These are phyloP conservation scores for Cladosporium velox DNA, from an alignment of 2,329 filamentous ascomycete genomes.

Conservation along the genomic window DNA sequence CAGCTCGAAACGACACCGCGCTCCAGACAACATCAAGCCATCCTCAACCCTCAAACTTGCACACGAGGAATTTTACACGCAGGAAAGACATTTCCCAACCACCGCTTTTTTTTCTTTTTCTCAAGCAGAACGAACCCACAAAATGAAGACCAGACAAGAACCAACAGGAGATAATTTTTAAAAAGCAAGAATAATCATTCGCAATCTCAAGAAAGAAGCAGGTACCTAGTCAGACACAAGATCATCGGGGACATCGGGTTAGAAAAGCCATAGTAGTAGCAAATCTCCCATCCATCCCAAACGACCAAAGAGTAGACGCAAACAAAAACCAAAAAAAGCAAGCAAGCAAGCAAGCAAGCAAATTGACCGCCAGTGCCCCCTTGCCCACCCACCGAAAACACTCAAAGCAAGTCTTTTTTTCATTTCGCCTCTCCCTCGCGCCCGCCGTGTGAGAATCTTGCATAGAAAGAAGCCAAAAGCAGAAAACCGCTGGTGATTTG, in stretches of 20 bases:
- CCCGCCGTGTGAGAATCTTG: conserved; percentile 20
- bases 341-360: background rate
- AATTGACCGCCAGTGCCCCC: conserved; percentile 6
- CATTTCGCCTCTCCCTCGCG: conserved; percentile 11
- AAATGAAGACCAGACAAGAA: background rate
- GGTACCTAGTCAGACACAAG: conserved; percentile 6
- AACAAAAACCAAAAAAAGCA: background rate
- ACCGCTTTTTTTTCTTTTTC: background rate
- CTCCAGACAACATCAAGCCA: background rate
- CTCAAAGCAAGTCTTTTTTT: conserved; percentile 4
- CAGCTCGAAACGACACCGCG: background rate
- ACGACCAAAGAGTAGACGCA: background rate
- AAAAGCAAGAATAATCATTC: conserved; percentile 9
- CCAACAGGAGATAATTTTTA: background rate
- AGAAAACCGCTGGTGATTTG: conserved; percentile 16
- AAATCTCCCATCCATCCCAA: background rate
- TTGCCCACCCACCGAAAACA: background rate
- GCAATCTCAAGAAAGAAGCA: background rate
- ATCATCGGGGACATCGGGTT: background rate
- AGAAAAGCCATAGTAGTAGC: background rate
- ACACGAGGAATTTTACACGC: background rate
- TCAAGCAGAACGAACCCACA: background rate
- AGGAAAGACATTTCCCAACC: too few species aligned
- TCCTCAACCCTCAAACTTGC: background rate
- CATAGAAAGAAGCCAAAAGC: conserved; percentile 18